Percentiles rank a stretch among this genome's conserved stretches.
Conservation (phyloP, 2,329 filamentous ascomycete species). For the Bipolaris victoriae region DNA sequence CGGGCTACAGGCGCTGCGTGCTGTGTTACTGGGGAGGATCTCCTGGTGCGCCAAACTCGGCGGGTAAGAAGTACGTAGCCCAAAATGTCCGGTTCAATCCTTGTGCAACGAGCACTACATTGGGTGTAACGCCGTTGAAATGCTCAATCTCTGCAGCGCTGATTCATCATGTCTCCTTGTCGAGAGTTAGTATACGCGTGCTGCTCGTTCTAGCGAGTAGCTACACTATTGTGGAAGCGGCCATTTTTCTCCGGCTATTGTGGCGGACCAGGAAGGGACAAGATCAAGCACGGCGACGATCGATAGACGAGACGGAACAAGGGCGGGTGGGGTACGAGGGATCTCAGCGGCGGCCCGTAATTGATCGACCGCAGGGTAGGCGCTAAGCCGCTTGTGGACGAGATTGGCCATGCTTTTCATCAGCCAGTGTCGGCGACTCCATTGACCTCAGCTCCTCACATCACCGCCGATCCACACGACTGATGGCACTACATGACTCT, state of each 20-base stretch:
- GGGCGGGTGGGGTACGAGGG: not conserved
- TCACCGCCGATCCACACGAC: slow-evolving; percentile 2
- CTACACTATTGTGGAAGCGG: no score
- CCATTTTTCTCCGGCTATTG: no score
- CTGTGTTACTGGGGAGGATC: not conserved
- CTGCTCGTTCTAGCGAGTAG: no score
- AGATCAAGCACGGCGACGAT: not conserved
- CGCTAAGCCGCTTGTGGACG: not conserved
- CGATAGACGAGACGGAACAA: slow-evolving; percentile 7
- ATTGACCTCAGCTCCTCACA: slow-evolving; percentile 2
- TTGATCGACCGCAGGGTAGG: slow-evolving; percentile 3
- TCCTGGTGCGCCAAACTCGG: no score
- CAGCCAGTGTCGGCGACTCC: slow-evolving; percentile 6
- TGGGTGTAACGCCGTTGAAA: no score
- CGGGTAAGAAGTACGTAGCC: no score
- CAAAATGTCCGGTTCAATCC: no score
- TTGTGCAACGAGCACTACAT: no score
- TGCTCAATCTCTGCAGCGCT: no score
- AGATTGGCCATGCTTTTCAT: slow-evolving; percentile 10
- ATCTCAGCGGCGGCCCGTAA: not conserved
- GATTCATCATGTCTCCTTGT: no score
- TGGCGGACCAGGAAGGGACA: not conserved
- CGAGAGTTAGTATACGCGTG: no score
- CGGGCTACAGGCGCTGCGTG: slow-evolving; percentile 1
- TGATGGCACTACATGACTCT: not conserved